Base-by-base conservation (phyloP, 116 monocot genomes). In the Posidonia oceanica region DNA sequence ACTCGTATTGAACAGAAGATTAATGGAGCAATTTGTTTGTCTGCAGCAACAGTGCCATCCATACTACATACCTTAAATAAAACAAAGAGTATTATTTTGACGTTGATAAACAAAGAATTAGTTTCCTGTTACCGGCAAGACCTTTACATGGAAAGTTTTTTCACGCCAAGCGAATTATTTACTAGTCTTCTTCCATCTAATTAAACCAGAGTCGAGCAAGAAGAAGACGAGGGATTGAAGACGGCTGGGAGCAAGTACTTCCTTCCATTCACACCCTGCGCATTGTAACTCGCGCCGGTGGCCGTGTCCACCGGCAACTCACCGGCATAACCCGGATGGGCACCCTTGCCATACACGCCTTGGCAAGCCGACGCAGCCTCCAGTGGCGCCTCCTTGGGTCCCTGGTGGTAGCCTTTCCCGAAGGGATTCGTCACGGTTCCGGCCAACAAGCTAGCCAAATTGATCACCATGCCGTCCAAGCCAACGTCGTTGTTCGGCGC, bases 381-480 rank as follows among this genome's bases (percentile, higher is more conserved):
- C 37, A 88, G 71, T 39, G 80, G 88, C 13, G 77, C 77, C 40
- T 79, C 76, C 62, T 44, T 48, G 10, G 75, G 70, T 3, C 84
- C 88, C 76, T 84, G 84, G 51, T 68, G 84, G 66, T 77, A 88
- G 18, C 7, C 29, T 0, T 29, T 29, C 29, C 82, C 82, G 52
- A 73, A 86, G 22, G 89, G 83, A 63, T 89, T 89, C 5, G 89
- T 89, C 10, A 79, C 79, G 4, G 85, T 55, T 11, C 86, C 86
- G 22, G 81, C 85, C 40, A 88, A 17, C 68, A 85, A 44, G 63
- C 74, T 81, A 0, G 80, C 88, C 11, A 85, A 42, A 69, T 83
- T 88, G 41, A 80, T 80, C 82, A 85, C 51, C 75, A 80, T 29
- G 29, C 29, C 29, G 29, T 29, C 29, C 29, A 29, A 29, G 29